Evolutionary conservation across 352 stramenopile genomes (phyloP).

Genomic region (Globisporangium recalcitrans): DNA sequence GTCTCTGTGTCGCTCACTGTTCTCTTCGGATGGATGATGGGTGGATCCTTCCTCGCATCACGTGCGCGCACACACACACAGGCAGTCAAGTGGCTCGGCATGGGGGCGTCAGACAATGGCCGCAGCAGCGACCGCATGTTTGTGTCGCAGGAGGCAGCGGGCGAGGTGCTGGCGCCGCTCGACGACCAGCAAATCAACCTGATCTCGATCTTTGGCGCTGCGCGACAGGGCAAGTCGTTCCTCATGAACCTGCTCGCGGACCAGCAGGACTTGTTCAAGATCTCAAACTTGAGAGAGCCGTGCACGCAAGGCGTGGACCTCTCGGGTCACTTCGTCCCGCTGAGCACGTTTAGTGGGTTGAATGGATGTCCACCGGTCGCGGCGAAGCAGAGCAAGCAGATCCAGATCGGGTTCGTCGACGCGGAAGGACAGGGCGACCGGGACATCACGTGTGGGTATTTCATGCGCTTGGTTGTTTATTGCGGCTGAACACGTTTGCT

Average conservation of each 20-base stretch:
- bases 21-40: neutral
- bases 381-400: constrained; percentile 24
- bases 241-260: constrained; percentile 85
- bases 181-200: constrained; percentile 69
- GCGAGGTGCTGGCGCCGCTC: constrained; percentile 54
- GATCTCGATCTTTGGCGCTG: constrained; percentile 83
- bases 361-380: constrained; percentile 51
- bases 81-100: constrained; percentile 84
- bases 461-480: neutral
- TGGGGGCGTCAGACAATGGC: constrained; percentile 33
- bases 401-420: constrained; percentile 84
- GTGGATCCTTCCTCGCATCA: neutral
- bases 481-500: neutral
- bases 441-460: constrained; percentile 75
- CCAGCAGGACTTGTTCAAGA: constrained; percentile 85
- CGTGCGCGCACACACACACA: constrained; percentile 13
- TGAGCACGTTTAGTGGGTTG: constrained; percentile 61
- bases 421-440: constrained; percentile 81
- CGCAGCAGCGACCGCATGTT: constrained; percentile 58
- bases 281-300: constrained; percentile 81
- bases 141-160: constrained; percentile 49
- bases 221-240: constrained; percentile 82
- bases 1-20: neutral
- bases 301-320: constrained; percentile 85
- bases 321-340: constrained; percentile 67